Base-by-base conservation (phyloP, 148 eudicot species). In the Beta vulgaris region DNA sequence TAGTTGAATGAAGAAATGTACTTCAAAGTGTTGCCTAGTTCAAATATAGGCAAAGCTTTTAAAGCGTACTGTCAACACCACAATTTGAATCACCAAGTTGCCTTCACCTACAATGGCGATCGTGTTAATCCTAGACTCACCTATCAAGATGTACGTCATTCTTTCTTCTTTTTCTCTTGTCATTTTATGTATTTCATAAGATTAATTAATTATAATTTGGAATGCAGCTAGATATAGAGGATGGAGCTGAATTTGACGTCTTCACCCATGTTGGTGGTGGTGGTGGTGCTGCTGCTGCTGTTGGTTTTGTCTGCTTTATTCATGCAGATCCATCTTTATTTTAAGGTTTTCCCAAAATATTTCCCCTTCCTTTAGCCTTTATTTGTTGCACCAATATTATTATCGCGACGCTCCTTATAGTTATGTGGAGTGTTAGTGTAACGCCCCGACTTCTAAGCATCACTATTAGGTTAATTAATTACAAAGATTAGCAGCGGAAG, bases 211-310 rank as follows among this genome's bases (percentile, higher is more conserved):
- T 26, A 54, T 59, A 9, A 5, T 49, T 4, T 36, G 6, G 31
- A 16, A 49, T 76, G 78, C 65, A 76, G 78, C 4, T 76, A 18
- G 23, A 42, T 11, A 11, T 76, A 6, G 31, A 44, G 25, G 62
- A 76, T 40, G 78, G 78, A 53, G 78, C 44, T 28, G 55, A 16
- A 40, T 15, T 76, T 54, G 78, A 76, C n/a, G 78, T 67, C 31
- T 21, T 39, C 54, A 19, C 6, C 21, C 1, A 37, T 10, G 65
- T 55, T 19, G 78, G 78, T 51, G 64, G n/a, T n/a, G n/a, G n/a
- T n/a, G n/a, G 48, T 59, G 13, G 12, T 43, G 21, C 2, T 16
- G 19, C 39, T 44, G 13, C 4, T n/a, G n/a, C n/a, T n/a, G n/a
- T n/a, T n/a, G n/a, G n/a, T n/a, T n/a, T n/a, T n/a, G n/a, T n/a